Conservation (phyloP, 352 stramenopile species). For the Globisporangium apiculatum region DNA sequence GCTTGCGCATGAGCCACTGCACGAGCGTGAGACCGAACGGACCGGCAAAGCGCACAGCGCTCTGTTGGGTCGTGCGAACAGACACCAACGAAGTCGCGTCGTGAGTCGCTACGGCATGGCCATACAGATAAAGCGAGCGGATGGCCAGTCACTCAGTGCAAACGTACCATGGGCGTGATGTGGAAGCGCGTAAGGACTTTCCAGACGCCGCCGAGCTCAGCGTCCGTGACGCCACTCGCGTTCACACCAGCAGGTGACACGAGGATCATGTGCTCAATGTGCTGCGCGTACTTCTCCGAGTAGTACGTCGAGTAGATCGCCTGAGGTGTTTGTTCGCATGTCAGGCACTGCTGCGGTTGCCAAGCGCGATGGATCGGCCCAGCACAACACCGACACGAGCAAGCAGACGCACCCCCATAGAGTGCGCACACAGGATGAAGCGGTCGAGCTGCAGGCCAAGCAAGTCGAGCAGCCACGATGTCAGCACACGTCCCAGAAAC, state of each 20-base stretch:
- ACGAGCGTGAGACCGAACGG: slow-evolving; percentile 51
- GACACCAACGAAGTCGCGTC: background rate
- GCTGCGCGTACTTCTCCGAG: slow-evolving; percentile 56
- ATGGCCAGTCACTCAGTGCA: no score
- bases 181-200: slow-evolving; percentile 28
- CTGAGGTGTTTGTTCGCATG: slow-evolving; percentile 13
- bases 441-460: slow-evolving; percentile 36
- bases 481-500: background rate
- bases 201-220: slow-evolving; percentile 37
- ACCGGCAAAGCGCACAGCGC: slow-evolving; percentile 50
- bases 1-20: slow-evolving; percentile 42
- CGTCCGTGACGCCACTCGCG: slow-evolving; percentile 21
- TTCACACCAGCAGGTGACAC: slow-evolving; percentile 69
- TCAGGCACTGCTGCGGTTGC: no score
- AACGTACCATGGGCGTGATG: slow-evolving; percentile 66
- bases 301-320: slow-evolving; percentile 80
- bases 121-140: no score
- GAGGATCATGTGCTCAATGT: slow-evolving; percentile 69
- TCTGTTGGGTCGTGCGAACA: slow-evolving; percentile 20
- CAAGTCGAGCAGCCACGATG: background rate
- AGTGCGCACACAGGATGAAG: slow-evolving; percentile 72
- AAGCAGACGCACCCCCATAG: slow-evolving; percentile 55
- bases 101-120: no score
- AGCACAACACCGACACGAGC: no score
- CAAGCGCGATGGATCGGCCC: no score